Conservation (phyloP, 2,329 filamentous ascomycete genomes). For the Exophiala sp. region DNA sequence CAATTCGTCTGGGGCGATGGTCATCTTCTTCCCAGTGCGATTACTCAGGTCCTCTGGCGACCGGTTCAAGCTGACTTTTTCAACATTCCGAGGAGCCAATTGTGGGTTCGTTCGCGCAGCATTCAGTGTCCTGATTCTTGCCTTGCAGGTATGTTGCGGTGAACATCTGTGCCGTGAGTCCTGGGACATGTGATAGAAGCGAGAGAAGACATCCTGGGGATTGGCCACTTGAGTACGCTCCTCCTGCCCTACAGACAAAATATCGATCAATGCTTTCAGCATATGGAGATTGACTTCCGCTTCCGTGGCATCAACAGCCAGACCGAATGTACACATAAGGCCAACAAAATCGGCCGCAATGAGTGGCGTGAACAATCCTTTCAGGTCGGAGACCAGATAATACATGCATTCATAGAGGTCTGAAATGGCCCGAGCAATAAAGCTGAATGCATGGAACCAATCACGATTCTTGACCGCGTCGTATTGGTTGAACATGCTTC, state of each 20-base stretch:
- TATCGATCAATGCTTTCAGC: constrained; percentile 15
- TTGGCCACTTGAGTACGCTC: constrained; percentile 1
- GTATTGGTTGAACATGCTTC: constrained; percentile 2
- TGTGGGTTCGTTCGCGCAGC: constrained; percentile 6
- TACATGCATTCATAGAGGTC: constrained; percentile 12
- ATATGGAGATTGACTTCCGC: constrained; percentile 10
- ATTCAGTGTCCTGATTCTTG: neutral
- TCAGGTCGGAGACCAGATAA: constrained; percentile 1
- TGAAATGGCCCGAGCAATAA: constrained; percentile 10
- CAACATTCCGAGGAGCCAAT: too few species aligned
- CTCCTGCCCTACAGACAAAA: constrained; percentile 4
- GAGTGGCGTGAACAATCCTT: constrained; percentile 1
- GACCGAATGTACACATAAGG: constrained; percentile 15
- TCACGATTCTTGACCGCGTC: constrained; percentile 6
- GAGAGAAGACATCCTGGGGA: constrained; percentile 7
- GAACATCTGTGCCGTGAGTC: constrained; percentile 14
- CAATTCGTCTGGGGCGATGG: neutral
- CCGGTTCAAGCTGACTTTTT: too few species aligned
- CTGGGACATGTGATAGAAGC: constrained; percentile 13
- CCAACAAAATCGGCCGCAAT: constrained; percentile 16
- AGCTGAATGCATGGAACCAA: constrained; percentile 15
- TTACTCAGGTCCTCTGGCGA: too few species aligned
- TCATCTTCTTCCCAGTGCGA: neutral
- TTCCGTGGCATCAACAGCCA: constrained; percentile 2
- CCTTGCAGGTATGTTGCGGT: constrained; percentile 13